A percentile compares a stretch with the other conserved stretches of the same genome.
Conservation (phyloP, 1,139 yeast genomes). For the Scheffersomyces illinoinensis region DNA sequence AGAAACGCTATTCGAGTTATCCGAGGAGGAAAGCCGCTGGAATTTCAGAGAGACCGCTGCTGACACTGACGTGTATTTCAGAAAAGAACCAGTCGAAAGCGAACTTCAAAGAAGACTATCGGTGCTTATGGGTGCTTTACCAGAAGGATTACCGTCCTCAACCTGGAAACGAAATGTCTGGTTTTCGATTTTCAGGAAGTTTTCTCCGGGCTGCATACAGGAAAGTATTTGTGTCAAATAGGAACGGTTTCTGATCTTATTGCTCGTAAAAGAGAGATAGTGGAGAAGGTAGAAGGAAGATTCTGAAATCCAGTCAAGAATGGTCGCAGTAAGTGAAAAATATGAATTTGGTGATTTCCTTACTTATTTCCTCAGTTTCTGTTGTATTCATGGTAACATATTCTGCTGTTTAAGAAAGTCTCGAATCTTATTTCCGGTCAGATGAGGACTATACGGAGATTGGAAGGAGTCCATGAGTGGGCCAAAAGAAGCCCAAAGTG, state of each 20-base stretch:
- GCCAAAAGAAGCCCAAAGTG: neutral
- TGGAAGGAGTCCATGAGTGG: neutral
- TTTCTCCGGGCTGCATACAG: neutral
- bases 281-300: neutral
- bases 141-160: neutral
- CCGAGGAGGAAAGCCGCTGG: neutral
- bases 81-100: neutral
- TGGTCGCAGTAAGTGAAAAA: neutral
- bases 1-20: too few relatives aligned
- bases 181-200: neutral
- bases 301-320: neutral
- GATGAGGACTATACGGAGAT: neutral
- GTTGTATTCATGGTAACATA: too few relatives aligned
- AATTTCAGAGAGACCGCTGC: neutral
- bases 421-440: neutral
- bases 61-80: neutral
- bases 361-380: too few relatives aligned
- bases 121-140: neutral
- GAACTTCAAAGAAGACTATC: neutral
- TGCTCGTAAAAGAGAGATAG: neutral
- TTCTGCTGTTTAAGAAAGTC: neutral
- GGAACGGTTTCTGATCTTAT: neutral
- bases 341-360: neutral
- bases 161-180: neutral
- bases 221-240: neutral